Percentiles rank a stretch among this genome's conserved stretches.
phyloP scores from a whole-genome alignment of 1,139 yeast species.

The Yamadazyma sp. region DNA sequence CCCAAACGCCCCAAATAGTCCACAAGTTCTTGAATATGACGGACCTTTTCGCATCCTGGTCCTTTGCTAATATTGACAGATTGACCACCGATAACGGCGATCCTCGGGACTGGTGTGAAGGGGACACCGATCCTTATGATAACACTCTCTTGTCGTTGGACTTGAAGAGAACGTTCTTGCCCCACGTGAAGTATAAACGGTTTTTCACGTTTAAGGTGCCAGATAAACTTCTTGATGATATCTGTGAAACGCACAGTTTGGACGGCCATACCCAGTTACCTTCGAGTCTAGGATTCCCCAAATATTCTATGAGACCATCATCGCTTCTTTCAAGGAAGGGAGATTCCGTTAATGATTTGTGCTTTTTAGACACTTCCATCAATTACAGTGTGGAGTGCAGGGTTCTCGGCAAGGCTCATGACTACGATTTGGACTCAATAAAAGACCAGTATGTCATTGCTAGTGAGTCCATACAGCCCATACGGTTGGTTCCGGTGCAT shows the following conservation, averaged over 20 bases:
- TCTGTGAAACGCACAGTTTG: constrained; percentile 38
- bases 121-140: constrained; percentile 47
- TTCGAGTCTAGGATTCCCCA: constrained; percentile 38
- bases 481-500: constrained; percentile 37
- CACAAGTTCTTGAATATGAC: constrained; percentile 44
- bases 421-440: constrained; percentile 22
- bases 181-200: constrained; percentile 41
- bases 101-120: constrained; percentile 52
- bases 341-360: constrained; percentile 29
- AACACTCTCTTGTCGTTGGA: constrained; percentile 38
- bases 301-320: constrained; percentile 23
- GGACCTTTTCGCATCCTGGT: constrained; percentile 49
- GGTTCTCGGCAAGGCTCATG: constrained; percentile 43
- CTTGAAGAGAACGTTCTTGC: constrained; percentile 38
- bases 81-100: constrained; percentile 47
- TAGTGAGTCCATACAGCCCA: constrained; percentile 31
- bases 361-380: constrained; percentile 39
- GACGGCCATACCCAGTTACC: constrained; percentile 39
- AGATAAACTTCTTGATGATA: constrained; percentile 41
- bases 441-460: constrained; percentile 41
- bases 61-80: constrained; percentile 46
- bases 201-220: constrained; percentile 45
- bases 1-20: constrained; percentile 25
- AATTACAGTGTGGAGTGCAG: constrained; percentile 43
- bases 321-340: constrained; percentile 23